These are phyloP conservation scores for Aureobasidium melanogenum DNA, from an alignment of 2,329 filamentous ascomycete genomes.

Conservation along the genomic window DNA sequence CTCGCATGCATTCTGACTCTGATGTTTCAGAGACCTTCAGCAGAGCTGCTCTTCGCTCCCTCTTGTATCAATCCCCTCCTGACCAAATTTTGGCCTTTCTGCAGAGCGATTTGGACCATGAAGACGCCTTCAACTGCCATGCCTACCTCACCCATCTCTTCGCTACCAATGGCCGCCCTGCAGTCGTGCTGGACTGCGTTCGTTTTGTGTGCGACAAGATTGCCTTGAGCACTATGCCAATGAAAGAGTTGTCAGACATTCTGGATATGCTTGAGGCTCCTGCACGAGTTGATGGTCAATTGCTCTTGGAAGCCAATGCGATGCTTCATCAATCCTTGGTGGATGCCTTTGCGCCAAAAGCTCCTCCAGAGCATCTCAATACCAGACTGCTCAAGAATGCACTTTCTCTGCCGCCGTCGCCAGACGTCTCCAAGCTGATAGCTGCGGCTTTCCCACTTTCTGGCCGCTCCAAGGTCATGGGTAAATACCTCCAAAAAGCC, in stretches of 20 bases:
- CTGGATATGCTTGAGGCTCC: neutral
- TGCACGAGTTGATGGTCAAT: neutral
- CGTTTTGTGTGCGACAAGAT: slow-evolving; percentile 17
- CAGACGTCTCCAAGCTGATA: neutral
- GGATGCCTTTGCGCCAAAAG: neutral
- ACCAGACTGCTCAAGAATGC: neutral
- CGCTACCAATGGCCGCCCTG: neutral
- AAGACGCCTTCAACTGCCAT: neutral
- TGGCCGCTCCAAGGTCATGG: neutral
- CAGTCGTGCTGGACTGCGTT: neutral
- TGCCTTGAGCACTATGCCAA: slow-evolving; percentile 14
- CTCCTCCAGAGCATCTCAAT: neutral
- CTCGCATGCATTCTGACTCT: neutral
- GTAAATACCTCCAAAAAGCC: neutral
- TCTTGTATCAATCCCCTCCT: neutral
- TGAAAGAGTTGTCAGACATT: slow-evolving; percentile 7
- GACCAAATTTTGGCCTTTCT: slow-evolving; percentile 1
- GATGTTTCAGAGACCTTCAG: neutral
- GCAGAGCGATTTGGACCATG: slow-evolving; percentile 6
- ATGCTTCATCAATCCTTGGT: neutral
- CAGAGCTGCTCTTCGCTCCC: neutral
- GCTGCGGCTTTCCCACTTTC: neutral
- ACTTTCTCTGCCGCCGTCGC: neutral
- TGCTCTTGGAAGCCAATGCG: neutral
- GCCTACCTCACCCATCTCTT: neutral